These are phyloP conservation scores for Lithocarpus polystachyus DNA, from an alignment of 306 rosid genomes.

Conservation along the genomic window DNA sequence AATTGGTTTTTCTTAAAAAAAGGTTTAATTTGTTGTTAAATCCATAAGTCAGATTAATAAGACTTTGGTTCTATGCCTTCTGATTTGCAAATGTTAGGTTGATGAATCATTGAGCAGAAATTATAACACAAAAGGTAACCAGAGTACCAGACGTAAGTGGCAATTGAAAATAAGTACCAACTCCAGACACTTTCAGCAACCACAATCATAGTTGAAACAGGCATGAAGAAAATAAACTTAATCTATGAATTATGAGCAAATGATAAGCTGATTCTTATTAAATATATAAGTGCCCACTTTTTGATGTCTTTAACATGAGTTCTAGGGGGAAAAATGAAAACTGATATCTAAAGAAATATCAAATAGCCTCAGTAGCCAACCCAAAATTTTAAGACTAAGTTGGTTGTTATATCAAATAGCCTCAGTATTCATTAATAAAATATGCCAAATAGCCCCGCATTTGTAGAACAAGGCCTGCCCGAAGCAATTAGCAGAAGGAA, in stretches of 20 bases:
- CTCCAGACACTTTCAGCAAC: background rate
- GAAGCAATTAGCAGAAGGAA: background rate
- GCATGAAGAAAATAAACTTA: background rate
- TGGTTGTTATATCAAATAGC: no score
- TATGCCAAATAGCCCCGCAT: background rate
- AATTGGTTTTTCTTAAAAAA: no score
- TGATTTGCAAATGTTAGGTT: no score
- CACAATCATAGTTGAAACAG: background rate
- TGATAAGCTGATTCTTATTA: background rate
- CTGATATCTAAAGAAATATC: background rate
- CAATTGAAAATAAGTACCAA: background rate
- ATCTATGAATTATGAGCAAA: background rate
- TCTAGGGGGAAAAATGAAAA: background rate
- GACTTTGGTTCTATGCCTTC: no score
- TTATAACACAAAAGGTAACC: background rate
- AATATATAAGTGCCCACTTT: background rate
- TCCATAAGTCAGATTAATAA: no score
- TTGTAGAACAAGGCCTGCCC: background rate
- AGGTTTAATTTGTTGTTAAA: no score
- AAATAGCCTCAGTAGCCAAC: background rate
- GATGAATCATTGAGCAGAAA: constrained; percentile 4
- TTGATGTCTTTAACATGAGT: background rate
- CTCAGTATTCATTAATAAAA: background rate
- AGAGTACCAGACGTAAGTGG: background rate
- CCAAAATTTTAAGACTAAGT: no score